Percentiles rank a stretch among this genome's conserved stretches.
Evolutionary conservation across 192 early-diverging fungal species (phyloP).

Genomic region (Coemansia brasiliensis): DNA sequence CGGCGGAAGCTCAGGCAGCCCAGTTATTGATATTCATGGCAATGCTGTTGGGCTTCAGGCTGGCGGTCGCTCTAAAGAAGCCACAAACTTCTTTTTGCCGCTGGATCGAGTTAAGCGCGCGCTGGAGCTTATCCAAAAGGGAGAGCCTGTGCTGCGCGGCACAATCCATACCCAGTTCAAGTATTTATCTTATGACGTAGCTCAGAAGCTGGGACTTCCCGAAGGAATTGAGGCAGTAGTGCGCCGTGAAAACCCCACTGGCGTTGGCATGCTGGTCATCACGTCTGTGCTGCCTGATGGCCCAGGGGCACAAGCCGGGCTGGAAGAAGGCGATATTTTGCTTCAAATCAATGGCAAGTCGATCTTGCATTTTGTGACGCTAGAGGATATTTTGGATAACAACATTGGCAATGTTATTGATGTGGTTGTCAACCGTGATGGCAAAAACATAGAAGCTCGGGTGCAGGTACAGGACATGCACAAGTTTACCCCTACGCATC

Average conservation of each 20-base stretch:
- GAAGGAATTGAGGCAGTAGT: slow-evolving; percentile 64
- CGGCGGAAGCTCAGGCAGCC: slow-evolving; percentile 76
- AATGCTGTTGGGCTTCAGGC: slow-evolving; percentile 73
- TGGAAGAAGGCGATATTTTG: slow-evolving; percentile 75
- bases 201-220: slow-evolving; percentile 69
- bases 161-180: slow-evolving; percentile 74
- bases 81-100: slow-evolving; percentile 74
- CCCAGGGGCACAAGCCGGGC: slow-evolving; percentile 57
- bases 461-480: slow-evolving; percentile 70
- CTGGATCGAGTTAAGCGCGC: slow-evolving; percentile 73
- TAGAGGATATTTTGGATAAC: slow-evolving; percentile 67
- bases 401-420: slow-evolving; percentile 56
- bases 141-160: slow-evolving; percentile 65
- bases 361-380: slow-evolving; percentile 69
- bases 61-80: slow-evolving; percentile 68
- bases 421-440: slow-evolving; percentile 62
- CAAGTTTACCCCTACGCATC: slow-evolving; percentile 76
- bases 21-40: slow-evolving; percentile 76
- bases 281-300: slow-evolving; percentile 66
- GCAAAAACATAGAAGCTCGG: slow-evolving; percentile 49
- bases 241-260: slow-evolving; percentile 61
- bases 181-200: slow-evolving; percentile 70
- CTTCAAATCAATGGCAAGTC: slow-evolving; percentile 63
- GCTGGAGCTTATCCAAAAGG: slow-evolving; percentile 59
- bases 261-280: slow-evolving; percentile 71